Conservation (phyloP, 169 alveolate species). For the Plasmodium sp. region DNA sequence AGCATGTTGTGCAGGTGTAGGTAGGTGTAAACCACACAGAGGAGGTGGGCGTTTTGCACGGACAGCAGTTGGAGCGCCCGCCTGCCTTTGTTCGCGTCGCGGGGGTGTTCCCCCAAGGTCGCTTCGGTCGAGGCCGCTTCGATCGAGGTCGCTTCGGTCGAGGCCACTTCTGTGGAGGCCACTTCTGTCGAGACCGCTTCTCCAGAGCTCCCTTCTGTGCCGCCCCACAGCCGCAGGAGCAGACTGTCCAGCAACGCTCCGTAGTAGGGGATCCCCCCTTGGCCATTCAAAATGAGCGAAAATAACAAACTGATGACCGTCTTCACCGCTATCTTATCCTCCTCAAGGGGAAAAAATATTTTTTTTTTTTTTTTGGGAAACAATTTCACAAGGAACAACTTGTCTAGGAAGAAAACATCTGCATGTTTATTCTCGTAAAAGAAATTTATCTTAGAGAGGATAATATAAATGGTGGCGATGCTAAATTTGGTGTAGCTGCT, state of each 20-base stretch:
- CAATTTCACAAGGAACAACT: neutral
- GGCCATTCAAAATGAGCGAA: slow-evolving; percentile 17
- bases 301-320: slow-evolving; percentile 16
- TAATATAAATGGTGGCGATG: slow-evolving; percentile 27
- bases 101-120: neutral
- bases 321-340: slow-evolving; percentile 4
- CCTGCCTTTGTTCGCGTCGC: neutral
- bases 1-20: slow-evolving; percentile 23
- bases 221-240: neutral
- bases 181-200: neutral
- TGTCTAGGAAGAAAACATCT: neutral
- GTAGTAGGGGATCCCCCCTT: neutral
- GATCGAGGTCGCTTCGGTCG: too few species aligned
- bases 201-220: neutral
- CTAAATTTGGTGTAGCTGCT: slow-evolving; percentile 28
- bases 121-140: neutral
- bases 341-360: neutral
- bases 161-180: neutral
- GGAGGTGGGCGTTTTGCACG: slow-evolving; percentile 34
- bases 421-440: slow-evolving; percentile 20
- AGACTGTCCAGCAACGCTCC: neutral
- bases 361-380: neutral
- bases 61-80: neutral
- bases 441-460: slow-evolving; percentile 27
- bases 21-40: slow-evolving; percentile 33